Percentiles rank a stretch among this genome's conserved stretches.
Conservation (phyloP, 345 rosid species). For the Eucalyptus tenuipes region DNA sequence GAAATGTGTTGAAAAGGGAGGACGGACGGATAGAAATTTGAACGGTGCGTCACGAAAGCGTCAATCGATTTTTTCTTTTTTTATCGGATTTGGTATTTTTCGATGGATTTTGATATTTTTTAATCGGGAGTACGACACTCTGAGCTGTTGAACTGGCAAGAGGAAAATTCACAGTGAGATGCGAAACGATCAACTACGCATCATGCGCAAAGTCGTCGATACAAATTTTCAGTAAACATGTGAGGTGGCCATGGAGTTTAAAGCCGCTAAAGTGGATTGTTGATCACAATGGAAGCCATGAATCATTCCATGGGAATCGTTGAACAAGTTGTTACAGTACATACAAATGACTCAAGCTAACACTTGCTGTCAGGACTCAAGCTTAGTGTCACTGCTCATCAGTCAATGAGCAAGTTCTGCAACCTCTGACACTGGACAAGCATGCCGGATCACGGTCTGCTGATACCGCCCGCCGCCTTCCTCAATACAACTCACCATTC, state of each 20-base stretch:
- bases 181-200: fast-evolving
- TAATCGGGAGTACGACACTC: neutral
- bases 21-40: neutral
- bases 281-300: neutral
- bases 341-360: neutral
- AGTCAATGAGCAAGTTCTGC: neutral
- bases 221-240: neutral
- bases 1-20: neutral
- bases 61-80: neutral
- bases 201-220: neutral
- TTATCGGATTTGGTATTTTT: neutral
- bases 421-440: neutral
- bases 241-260: neutral
- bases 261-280: neutral
- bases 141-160: neutral
- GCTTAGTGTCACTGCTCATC: neutral
- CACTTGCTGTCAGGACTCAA: neutral
- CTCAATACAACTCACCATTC: constrained; percentile 13
- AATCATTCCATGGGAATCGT: neutral
- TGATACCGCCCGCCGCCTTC: neutral
- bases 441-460: neutral
- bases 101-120: neutral
- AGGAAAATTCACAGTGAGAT: neutral
- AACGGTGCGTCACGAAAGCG: neutral
- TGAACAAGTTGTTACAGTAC: neutral